Evolutionary conservation across 768 basidiomycete species (phyloP).

Genomic region (Mycena vitilis): DNA sequence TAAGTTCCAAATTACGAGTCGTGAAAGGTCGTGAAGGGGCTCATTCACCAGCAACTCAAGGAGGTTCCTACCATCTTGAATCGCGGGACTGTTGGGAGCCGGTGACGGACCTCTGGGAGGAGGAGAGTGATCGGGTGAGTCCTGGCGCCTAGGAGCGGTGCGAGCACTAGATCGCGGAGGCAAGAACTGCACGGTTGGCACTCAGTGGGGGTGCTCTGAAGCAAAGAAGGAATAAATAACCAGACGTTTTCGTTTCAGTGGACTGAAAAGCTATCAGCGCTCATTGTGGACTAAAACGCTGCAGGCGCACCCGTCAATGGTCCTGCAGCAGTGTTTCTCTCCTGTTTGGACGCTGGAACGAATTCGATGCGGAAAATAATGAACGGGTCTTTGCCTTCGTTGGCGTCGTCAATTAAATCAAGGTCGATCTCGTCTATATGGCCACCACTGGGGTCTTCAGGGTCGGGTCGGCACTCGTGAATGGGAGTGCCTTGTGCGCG

Average conservation of each 20-base stretch:
- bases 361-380: constrained; percentile 16
- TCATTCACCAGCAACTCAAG: constrained; percentile 3
- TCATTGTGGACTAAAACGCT: too few relatives aligned
- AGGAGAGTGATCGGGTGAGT: neutral
- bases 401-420: constrained; percentile 13
- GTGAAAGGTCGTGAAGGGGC: neutral
- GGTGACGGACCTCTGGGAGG: neutral
- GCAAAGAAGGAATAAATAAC: neutral
- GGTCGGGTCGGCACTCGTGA: constrained; percentile 6
- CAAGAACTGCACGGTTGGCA: neutral
- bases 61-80: neutral
- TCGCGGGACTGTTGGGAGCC: neutral
- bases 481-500: constrained; percentile 11
- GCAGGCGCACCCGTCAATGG: neutral
- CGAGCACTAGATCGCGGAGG: neutral
- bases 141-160: neutral
- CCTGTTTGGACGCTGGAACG: neutral
- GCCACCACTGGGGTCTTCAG: neutral
- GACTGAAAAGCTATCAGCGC: neutral
- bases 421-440: constrained; percentile 9
- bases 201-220: too few relatives aligned
- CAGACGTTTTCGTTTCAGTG: constrained; percentile 18
- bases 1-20: too few relatives aligned
- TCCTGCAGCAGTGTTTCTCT: neutral
- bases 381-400: constrained; percentile 12